Evolutionary conservation across 1,284 basidiomycete species (phyloP).

Genomic region (Caloboletus firmus): DNA sequence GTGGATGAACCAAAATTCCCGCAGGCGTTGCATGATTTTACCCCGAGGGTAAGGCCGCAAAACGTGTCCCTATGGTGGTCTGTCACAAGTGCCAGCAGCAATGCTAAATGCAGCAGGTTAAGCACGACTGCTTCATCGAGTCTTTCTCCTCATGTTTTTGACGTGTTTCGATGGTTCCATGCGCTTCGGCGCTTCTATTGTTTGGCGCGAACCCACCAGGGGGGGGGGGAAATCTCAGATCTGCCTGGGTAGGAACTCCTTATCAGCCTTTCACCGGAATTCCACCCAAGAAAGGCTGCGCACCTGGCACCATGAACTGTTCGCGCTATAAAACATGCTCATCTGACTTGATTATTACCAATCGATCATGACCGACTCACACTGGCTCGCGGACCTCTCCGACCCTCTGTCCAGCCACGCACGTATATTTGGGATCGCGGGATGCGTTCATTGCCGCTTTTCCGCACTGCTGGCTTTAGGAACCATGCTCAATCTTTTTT

Average conservation of each 20-base stretch:
- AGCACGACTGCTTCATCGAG: slow-evolving; percentile 13
- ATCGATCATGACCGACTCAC: slow-evolving; percentile 19
- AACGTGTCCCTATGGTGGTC: neutral
- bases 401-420: neutral
- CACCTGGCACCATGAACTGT: neutral
- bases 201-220: slow-evolving; percentile 22
- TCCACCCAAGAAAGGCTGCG: slow-evolving; percentile 14
- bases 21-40: slow-evolving; percentile 1
- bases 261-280: slow-evolving; percentile 35
- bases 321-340: slow-evolving; percentile 15
- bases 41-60: slow-evolving; percentile 6
- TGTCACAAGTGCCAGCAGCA: slow-evolving; percentile 7
- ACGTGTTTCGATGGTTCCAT: slow-evolving; percentile 24
- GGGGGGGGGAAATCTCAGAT: slow-evolving; percentile 33
- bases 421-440: slow-evolving; percentile 17
- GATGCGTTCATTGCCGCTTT: slow-evolving; percentile 29
- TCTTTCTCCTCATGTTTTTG: slow-evolving; percentile 29
- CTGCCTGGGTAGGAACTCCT: slow-evolving; percentile 13
- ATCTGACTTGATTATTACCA: slow-evolving; percentile 26
- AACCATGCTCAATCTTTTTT: neutral
- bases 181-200: slow-evolving; percentile 12
- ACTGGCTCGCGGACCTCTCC: slow-evolving; percentile 7
- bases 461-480: slow-evolving; percentile 15
- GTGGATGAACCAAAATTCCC: slow-evolving; percentile 12
- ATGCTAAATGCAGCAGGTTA: slow-evolving; percentile 18